phyloP scores from a whole-genome alignment of 345 rosid genomes.

The Turritis glabra region DNA sequence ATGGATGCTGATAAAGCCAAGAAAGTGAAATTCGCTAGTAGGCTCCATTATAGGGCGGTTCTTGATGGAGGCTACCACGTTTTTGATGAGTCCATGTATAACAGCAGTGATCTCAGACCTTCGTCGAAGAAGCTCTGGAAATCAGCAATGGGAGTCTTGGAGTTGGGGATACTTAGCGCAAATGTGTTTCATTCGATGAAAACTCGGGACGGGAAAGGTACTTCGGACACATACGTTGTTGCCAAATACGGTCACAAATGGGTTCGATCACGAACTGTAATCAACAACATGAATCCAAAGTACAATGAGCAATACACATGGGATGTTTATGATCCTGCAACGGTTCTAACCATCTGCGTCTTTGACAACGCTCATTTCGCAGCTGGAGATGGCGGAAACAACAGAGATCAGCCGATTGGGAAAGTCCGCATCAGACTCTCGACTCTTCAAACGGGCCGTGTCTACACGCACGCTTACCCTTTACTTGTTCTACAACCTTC shows the following conservation, averaged over 20 bases:
- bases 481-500: conserved; percentile 44
- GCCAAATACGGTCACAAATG: conserved; percentile 44
- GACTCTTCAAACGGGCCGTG: conserved; percentile 49
- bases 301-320: conserved; percentile 44
- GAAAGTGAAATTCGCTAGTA: conserved; percentile 45
- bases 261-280: conserved; percentile 37
- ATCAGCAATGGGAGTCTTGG: conserved; percentile 45
- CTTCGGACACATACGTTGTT: conserved; percentile 40
- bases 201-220: conserved; percentile 35
- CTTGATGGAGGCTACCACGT: conserved; percentile 67
- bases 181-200: conserved; percentile 48
- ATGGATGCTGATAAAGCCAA: conserved; percentile 33
- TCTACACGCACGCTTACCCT: conserved; percentile 57
- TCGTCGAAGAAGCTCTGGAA: conserved; percentile 46
- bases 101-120: conserved; percentile 55
- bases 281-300: conserved; percentile 34
- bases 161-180: conserved; percentile 56
- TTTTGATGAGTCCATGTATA: conserved; percentile 50
- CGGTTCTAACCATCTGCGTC: conserved; percentile 40
- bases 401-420: conserved; percentile 49
- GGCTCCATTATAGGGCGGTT: conserved; percentile 44
- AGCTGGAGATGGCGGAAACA: conserved; percentile 13
- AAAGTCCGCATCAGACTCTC: conserved; percentile 64
- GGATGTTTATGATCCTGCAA: conserved; percentile 41
- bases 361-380: conserved; percentile 40